Conservation (phyloP, 805 yeast genomes). For the Kluyveromyces nonfermentans region DNA sequence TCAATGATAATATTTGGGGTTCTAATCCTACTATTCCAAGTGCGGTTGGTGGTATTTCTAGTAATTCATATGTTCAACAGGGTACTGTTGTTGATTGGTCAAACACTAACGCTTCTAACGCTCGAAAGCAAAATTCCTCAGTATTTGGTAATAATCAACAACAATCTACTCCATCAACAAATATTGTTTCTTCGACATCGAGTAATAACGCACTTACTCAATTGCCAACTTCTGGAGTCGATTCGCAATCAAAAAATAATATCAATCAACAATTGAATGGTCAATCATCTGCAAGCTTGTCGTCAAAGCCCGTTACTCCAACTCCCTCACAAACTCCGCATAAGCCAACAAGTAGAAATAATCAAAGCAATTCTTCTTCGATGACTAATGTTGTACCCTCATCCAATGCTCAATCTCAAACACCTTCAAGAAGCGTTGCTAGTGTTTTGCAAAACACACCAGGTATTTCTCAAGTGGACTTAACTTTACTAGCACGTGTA, state of each 20-base stretch:
- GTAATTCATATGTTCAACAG: constrained; percentile 9
- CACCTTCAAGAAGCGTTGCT: constrained; percentile 10
- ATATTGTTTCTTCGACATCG: constrained; percentile 12
- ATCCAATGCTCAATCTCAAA: constrained; percentile 7
- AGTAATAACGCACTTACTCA: constrained; percentile 28
- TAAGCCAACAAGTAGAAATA: constrained; percentile 8
- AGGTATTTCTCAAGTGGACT: constrained; percentile 41
- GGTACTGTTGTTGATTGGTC: constrained; percentile 24
- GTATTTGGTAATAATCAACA: constrained; percentile 13
- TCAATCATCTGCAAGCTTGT: constrained; percentile 2
- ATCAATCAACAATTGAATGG: constrained; percentile 1
- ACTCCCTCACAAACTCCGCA: constrained; percentile 10
- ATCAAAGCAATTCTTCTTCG: constrained; percentile 2
- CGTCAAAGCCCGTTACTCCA: constrained; percentile 7
- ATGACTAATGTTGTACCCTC: constrained; percentile 9
- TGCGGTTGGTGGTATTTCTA: constrained; percentile 22
- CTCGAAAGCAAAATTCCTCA: constrained; percentile 21
- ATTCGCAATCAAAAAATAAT: constrained; percentile 3
- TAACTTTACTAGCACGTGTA: constrained; percentile 65
- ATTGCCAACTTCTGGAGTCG: constrained; percentile 27
- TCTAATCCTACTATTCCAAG: constrained; percentile 23
- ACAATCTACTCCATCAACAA: constrained; percentile 8
- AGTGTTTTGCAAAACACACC: constrained; percentile 5
- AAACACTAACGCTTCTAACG: constrained; percentile 8
- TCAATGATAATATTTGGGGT: constrained; percentile 30